These are phyloP conservation scores for Trichoderma atrobrunneum DNA, from an alignment of 2,329 filamentous ascomycete species.

Conservation along the genomic window DNA sequence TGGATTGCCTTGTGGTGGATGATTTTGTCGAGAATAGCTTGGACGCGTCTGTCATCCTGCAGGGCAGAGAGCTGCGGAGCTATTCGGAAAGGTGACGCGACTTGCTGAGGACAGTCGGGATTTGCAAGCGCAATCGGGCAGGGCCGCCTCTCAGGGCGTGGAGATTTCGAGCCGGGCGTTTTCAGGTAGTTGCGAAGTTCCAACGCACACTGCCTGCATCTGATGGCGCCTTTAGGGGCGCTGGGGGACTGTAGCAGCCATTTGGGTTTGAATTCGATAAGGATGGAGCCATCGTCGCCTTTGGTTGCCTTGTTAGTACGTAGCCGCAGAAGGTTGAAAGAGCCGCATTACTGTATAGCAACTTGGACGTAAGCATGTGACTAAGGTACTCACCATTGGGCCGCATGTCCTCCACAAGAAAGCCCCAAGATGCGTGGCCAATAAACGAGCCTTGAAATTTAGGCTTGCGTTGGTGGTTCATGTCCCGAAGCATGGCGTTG, in stretches of 20 bases:
- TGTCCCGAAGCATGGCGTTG: slow-evolving; percentile 51
- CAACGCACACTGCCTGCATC: slow-evolving; percentile 73
- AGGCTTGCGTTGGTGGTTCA: slow-evolving; percentile 45
- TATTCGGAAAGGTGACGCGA: slow-evolving; percentile 43
- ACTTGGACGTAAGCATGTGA: not conserved
- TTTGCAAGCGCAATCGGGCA: slow-evolving; percentile 66
- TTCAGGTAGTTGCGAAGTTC: slow-evolving; percentile 38
- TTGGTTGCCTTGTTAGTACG: slow-evolving; percentile 18
- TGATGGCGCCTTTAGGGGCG: slow-evolving; percentile 58
- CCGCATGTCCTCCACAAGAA: slow-evolving; percentile 72
- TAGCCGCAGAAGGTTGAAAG: not conserved
- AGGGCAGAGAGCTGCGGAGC: slow-evolving; percentile 33
- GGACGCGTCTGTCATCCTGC: slow-evolving; percentile 30
- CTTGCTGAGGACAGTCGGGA: slow-evolving; percentile 43
- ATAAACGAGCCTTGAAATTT: slow-evolving; percentile 49
- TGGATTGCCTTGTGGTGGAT: slow-evolving; percentile 36
- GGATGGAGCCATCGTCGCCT: slow-evolving; percentile 31
- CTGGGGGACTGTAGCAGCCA: slow-evolving; percentile 76
- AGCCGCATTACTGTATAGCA: not conserved
- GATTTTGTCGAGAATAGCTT: slow-evolving; percentile 29
- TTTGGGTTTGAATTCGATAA: slow-evolving; percentile 80
- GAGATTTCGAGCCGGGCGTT: slow-evolving; percentile 33
- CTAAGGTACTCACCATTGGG: slow-evolving; percentile 29
- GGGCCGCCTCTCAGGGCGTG: slow-evolving; percentile 44
- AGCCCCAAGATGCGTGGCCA: slow-evolving; percentile 59